Percentiles rank a stretch among this genome's conserved stretches.
These are phyloP conservation scores for Russula abietina DNA, from an alignment of 768 basidiomycete genomes.

Conservation along the genomic window DNA sequence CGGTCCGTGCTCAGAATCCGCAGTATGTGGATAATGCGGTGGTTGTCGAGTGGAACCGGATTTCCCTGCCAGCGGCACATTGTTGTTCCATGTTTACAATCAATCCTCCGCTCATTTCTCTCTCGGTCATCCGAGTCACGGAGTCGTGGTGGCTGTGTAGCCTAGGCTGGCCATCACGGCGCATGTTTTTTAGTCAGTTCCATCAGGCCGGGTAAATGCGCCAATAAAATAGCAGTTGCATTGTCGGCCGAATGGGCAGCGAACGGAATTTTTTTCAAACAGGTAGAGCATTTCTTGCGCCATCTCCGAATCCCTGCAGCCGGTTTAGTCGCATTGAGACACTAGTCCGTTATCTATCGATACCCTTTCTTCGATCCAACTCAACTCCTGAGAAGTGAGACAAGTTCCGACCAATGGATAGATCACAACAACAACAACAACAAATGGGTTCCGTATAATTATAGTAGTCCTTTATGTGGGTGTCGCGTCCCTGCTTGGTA, in stretches of 20 bases:
- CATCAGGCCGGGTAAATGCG: neutral
- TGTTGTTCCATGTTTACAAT: neutral
- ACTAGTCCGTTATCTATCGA: conserved; percentile 16
- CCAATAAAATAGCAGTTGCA: neutral
- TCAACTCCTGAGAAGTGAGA: conserved; percentile 20
- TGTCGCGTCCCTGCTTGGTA: conserved; percentile 2
- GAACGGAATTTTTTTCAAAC: conserved; percentile 9
- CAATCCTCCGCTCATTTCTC: conserved; percentile 5
- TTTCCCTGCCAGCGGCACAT: conserved; percentile 1
- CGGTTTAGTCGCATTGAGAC: conserved; percentile 9
- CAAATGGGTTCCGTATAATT: conserved; percentile 7
- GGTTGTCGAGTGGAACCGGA: neutral
- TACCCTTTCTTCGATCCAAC: conserved; percentile 15
- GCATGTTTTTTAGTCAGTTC: neutral
- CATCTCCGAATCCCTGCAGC: conserved; percentile 21
- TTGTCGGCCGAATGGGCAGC: neutral
- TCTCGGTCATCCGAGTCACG: neutral
- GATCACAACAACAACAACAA: conserved; percentile 6
- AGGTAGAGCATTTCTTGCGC: neutral
- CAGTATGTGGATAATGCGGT: conserved; percentile 7
- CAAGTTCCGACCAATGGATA: conserved; percentile 17
- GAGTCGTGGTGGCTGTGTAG: neutral
- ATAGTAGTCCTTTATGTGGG: neutral
- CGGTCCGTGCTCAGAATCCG: conserved; percentile 5
- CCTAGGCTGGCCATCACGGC: neutral